Percentiles rank a stretch among this genome's conserved stretches.
These are phyloP conservation scores for Jatropha curcas DNA, from an alignment of 345 rosid genomes.

Conservation along the genomic window DNA sequence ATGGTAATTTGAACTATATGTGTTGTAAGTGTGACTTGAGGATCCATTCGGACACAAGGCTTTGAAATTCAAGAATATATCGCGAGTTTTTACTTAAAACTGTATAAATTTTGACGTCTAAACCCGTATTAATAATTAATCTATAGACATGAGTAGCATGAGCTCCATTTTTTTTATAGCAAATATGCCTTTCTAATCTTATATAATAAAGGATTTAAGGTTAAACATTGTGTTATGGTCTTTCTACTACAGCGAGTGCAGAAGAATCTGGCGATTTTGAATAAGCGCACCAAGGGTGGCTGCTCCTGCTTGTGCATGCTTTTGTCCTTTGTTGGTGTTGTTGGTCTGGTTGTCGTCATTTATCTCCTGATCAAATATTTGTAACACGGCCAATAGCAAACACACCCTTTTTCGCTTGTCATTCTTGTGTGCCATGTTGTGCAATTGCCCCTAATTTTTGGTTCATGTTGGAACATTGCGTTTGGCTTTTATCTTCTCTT, in stretches of 20 bases:
- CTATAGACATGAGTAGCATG: neutral
- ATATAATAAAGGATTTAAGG: neutral
- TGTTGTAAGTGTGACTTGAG: neutral
- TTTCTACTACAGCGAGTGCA: slow-evolving; percentile 71
- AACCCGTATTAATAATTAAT: neutral
- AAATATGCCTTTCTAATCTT: neutral
- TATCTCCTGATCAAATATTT: slow-evolving; percentile 72
- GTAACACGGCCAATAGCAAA: slow-evolving; percentile 30
- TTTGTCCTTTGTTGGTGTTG: slow-evolving; percentile 69
- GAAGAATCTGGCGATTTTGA: slow-evolving; percentile 84
- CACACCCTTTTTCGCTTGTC: neutral
- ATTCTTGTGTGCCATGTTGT: slow-evolving; percentile 2
- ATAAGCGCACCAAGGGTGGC: slow-evolving; percentile 86
- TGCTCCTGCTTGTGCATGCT: slow-evolving; percentile 78
- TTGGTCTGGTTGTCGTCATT: slow-evolving; percentile 64
- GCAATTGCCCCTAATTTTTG: slow-evolving; percentile 1
- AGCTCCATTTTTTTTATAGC: neutral
- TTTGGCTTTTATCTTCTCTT: neutral
- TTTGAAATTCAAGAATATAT: neutral
- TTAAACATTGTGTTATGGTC: slow-evolving; percentile 8
- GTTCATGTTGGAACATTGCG: slow-evolving; percentile 5
- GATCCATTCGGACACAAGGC: neutral
- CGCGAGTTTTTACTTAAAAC: neutral
- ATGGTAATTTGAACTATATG: neutral
- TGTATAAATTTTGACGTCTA: neutral